Percentiles rank a stretch among this genome's conserved stretches.
phyloP scores from a whole-genome alignment of 2,329 filamentous ascomycete species.

The Colletotrichum gigasporum region DNA sequence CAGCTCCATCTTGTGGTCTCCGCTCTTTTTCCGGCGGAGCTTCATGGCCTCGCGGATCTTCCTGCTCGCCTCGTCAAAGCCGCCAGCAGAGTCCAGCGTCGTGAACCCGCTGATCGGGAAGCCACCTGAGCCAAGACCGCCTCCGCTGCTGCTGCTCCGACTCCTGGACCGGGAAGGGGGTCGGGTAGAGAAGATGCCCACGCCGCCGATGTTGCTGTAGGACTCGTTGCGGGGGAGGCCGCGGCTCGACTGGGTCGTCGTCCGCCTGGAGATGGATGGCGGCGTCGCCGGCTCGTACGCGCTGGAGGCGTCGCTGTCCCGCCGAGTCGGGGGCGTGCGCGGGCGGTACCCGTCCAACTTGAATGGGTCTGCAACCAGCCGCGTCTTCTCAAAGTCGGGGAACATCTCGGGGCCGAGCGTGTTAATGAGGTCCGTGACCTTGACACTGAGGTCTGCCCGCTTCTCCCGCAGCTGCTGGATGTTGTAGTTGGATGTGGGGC shows the following conservation, averaged over 20 bases:
- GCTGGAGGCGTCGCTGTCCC: constrained; percentile 61
- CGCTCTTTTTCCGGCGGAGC: constrained; percentile 64
- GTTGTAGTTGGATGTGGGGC: constrained; percentile 84
- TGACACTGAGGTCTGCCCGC: constrained; percentile 77
- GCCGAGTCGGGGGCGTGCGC: constrained; percentile 40
- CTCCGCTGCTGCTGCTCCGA: constrained; percentile 74
- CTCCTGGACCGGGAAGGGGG: constrained; percentile 83
- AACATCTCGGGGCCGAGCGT: constrained; percentile 95
- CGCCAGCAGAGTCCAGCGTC: constrained; percentile 70
- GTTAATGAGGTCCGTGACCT: constrained; percentile 94
- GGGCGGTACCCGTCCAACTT: constrained; percentile 44
- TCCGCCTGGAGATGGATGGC: constrained; percentile 53
- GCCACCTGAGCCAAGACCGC: constrained; percentile 66
- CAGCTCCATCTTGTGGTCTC: constrained; percentile 44
- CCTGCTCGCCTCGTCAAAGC: constrained; percentile 83
- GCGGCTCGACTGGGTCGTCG: constrained; percentile 63
- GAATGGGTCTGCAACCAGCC: constrained; percentile 70
- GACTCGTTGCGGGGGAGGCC: constrained; percentile 86
- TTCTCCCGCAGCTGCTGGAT: constrained; percentile 79
- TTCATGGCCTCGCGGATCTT: constrained; percentile 89
- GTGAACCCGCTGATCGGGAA: constrained; percentile 79
- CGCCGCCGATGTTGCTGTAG: constrained; percentile 87
- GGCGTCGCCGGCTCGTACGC: constrained; percentile 49
- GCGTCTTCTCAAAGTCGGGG: constrained; percentile 87
- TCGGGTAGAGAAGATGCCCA: constrained; percentile 90